These are phyloP conservation scores for Fusarium agapanthi DNA, from an alignment of 2,329 filamentous ascomycete species.

Conservation along the genomic window DNA sequence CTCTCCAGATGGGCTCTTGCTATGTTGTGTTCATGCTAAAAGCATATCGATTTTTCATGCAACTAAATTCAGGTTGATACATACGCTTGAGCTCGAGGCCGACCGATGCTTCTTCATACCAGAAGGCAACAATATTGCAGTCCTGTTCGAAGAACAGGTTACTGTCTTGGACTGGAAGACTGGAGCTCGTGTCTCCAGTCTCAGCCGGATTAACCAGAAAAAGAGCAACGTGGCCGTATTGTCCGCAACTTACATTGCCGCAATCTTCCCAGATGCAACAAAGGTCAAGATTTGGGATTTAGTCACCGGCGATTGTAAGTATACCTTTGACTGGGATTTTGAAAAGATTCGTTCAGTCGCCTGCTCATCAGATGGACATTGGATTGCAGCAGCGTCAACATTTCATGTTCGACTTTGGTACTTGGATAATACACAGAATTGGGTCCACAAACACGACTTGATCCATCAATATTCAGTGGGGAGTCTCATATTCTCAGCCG, in stretches of 20 bases:
- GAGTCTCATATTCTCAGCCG: neutral
- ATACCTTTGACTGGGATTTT: rapidly evolving
- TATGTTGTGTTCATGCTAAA: rapidly evolving
- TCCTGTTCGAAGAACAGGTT: rapidly evolving
- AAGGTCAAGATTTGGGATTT: neutral
- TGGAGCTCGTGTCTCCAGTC: rapidly evolving
- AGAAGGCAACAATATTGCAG: rapidly evolving
- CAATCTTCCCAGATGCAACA: rapidly evolving
- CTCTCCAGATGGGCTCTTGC: neutral
- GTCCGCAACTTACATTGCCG: rapidly evolving
- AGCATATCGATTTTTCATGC: neutral
- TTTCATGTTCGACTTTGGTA: rapidly evolving
- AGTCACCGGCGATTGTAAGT: rapidly evolving
- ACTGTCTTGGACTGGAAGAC: neutral
- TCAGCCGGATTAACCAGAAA: rapidly evolving
- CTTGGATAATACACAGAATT: rapidly evolving
- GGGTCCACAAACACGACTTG: neutral
- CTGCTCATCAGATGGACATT: neutral
- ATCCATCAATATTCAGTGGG: rapidly evolving
- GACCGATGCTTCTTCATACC: rapidly evolving
- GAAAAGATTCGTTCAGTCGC: rapidly evolving
- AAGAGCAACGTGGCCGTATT: no score
- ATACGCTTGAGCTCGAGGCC: rapidly evolving
- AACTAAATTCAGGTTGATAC: neutral
- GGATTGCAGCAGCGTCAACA: rapidly evolving